Percentiles rank a stretch among this genome's conserved stretches.
These are phyloP conservation scores for Neurospora sp. DNA, from an alignment of 495 filamentous ascomycete genomes.

Conservation along the genomic window DNA sequence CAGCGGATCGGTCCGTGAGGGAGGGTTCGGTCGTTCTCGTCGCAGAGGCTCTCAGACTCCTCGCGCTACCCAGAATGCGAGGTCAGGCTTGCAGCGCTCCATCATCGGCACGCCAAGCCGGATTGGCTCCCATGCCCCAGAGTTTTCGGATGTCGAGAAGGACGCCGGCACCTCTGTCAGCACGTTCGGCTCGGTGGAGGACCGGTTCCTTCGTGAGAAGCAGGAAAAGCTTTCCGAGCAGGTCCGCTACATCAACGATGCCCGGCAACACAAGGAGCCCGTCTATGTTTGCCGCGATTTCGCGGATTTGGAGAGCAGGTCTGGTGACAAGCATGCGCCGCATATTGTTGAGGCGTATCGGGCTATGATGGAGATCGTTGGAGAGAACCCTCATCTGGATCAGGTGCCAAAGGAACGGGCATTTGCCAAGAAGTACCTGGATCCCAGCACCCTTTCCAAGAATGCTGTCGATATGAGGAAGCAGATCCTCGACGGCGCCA, in stretches of 20 bases:
- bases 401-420: slow-evolving; percentile 62
- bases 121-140: slow-evolving; percentile 43
- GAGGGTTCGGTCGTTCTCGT: slow-evolving; percentile 44
- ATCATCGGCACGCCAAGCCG: slow-evolving; percentile 69
- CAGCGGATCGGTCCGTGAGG: slow-evolving; percentile 41
- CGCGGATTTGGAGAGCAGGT: slow-evolving; percentile 54
- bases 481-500: slow-evolving; percentile 66
- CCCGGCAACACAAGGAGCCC: slow-evolving; percentile 50
- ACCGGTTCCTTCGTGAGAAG: slow-evolving; percentile 67
- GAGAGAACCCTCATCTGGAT: slow-evolving; percentile 48
- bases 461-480: slow-evolving; percentile 54
- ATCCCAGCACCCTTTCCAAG: slow-evolving; percentile 53
- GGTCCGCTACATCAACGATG: slow-evolving; percentile 63
- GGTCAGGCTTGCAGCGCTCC: slow-evolving; percentile 62
- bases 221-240: slow-evolving; percentile 67
- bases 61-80: slow-evolving; percentile 57
- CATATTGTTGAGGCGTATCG: slow-evolving; percentile 70
- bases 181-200: slow-evolving; percentile 42
- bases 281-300: slow-evolving; percentile 67
- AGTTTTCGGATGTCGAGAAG: slow-evolving; percentile 56
- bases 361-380: slow-evolving; percentile 62
- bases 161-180: slow-evolving; percentile 27
- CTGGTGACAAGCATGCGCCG: slow-evolving; percentile 52
- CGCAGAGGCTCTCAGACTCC: slow-evolving; percentile 35
- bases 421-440: slow-evolving; percentile 62